Conservation (phyloP, 768 basidiomycete species). For the Amanita brunnescens region DNA sequence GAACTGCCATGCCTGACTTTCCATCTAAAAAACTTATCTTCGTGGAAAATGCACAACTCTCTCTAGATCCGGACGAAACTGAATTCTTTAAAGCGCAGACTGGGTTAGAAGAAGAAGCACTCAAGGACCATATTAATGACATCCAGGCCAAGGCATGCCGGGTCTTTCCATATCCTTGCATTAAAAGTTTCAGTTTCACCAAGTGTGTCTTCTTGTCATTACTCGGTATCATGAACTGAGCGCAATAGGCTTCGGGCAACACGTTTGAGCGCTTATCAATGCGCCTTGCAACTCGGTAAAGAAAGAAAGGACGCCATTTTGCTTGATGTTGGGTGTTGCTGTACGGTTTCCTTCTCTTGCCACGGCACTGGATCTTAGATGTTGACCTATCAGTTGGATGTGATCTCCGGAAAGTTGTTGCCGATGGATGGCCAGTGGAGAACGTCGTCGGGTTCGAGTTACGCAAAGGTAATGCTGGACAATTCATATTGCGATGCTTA, state of each 20-base stretch:
- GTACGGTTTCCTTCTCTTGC: constrained; percentile 15
- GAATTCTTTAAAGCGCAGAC: constrained; percentile 28
- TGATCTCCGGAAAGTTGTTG: constrained; percentile 27
- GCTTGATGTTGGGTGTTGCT: constrained; percentile 36
- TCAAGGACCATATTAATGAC: constrained; percentile 29
- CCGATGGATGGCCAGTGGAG: constrained; percentile 30
- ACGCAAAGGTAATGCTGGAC: constrained; percentile 16
- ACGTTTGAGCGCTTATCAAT: constrained; percentile 18
- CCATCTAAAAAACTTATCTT: background rate
- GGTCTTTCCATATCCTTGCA: constrained; percentile 26
- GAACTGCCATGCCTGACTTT: background rate
- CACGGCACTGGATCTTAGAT: background rate
- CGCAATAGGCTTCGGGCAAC: constrained; percentile 3
- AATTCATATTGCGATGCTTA: background rate
- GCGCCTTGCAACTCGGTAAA: constrained; percentile 20
- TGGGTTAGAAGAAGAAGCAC: constrained; percentile 24
- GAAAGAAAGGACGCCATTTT: constrained; percentile 23
- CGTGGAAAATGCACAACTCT: background rate
- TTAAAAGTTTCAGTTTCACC: constrained; percentile 25
- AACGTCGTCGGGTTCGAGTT: constrained; percentile 30
- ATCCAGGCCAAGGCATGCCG: constrained; percentile 28
- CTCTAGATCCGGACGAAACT: constrained; percentile 18
- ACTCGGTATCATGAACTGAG: constrained; percentile 11
- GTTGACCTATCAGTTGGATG: constrained; percentile 27
- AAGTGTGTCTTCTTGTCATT: constrained; percentile 13